A percentile compares a stretch with the other conserved stretches of the same genome.
phyloP scores from a whole-genome alignment of 495 filamentous ascomycete species.

The Hypoxylon perforatum region DNA sequence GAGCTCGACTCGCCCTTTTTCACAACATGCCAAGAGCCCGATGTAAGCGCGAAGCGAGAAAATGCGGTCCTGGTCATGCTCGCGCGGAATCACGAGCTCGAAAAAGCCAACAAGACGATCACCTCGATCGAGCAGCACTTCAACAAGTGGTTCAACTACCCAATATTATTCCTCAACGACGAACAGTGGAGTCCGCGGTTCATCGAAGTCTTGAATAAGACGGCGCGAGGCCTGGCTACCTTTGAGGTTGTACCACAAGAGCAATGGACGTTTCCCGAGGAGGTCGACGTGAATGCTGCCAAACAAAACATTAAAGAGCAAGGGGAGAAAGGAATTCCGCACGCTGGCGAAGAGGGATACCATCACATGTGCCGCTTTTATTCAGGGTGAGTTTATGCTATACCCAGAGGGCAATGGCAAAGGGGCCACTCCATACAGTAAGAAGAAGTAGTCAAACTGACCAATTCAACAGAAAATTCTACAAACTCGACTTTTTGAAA shows the following conservation, averaged over 20 bases:
- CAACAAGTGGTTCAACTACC: conserved; percentile 97
- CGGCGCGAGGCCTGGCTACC: conserved; percentile 83
- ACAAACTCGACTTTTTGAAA: conserved; percentile 45
- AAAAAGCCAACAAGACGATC: conserved; percentile 85
- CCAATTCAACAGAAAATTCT: conserved; percentile 64
- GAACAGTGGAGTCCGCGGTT: conserved; percentile 85
- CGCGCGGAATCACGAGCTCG: conserved; percentile 86
- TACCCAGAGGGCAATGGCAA: background rate
- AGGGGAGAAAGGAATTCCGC: conserved; percentile 88
- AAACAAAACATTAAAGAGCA: conserved; percentile 87
- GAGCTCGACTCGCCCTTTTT: conserved; percentile 58
- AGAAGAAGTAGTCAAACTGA: conserved; percentile 2
- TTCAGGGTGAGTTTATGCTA: conserved; percentile 74
- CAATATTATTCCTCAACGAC: conserved; percentile 96
- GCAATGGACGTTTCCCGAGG: conserved; percentile 92
- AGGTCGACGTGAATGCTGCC: conserved; percentile 82
- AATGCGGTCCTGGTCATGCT: conserved; percentile 91
- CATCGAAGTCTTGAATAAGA: conserved; percentile 82
- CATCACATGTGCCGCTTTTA: conserved; percentile 99
- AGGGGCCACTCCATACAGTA: background rate
- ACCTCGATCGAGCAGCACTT: conserved; percentile 95
- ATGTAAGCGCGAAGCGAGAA: conserved; percentile 69
- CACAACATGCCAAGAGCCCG: conserved; percentile 57
- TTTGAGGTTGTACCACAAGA: conserved; percentile 77
- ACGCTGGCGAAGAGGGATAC: conserved; percentile 97